Base-by-base conservation (phyloP, 768 basidiomycete genomes). In the Mycena albidolilacea region DNA sequence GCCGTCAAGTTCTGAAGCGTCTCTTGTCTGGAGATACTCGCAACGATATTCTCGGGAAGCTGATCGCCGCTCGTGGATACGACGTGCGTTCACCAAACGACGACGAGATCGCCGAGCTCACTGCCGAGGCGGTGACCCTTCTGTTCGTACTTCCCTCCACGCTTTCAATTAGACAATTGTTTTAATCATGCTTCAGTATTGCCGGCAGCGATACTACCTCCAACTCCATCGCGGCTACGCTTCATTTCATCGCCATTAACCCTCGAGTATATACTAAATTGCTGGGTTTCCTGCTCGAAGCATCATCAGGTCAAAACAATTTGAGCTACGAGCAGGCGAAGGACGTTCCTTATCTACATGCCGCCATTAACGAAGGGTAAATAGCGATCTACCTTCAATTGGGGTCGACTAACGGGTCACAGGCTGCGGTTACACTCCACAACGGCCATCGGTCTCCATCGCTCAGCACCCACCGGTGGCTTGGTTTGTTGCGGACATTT, bases 201-300 rank as follows among this genome's bases (percentile, higher is more conserved):
- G 82, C 82, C 9, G 83, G 83, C 3, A 81, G 81, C 17, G 82
- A 83, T 70, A 82, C 82, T 10, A 81, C 81, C 15, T 80, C 83
- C 1, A 84, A 79, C 64, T 80, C 80, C 14, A 75, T 79, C 14
- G 76, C 81, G 23, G 82, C 73, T 1, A 81, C 79, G 17, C 73
- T 82, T 23, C 77, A 79, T 67, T 73, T 78, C 15, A 67, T 80
- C 35, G 67, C 73, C 61, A 78, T 74, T 3, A 77, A 82, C 62
- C 78, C 78, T 11, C 64, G 54, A 30, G 77, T 80, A 6, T 72
- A 80, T 61, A 41, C 69, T 19, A 79, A 79, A 57, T 73, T 81
- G 17, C 15, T 77, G 9, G 62, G 37, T 10, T 58, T 58, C 9
- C 74, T 80, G 17, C 75, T 75, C 38, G 72, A 72, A 14, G 73